Evolutionary conservation across 306 rosid genomes (phyloP), one percentile per base, ranked within the genome.

Genomic region (Dalbergia cultrata): DNA sequence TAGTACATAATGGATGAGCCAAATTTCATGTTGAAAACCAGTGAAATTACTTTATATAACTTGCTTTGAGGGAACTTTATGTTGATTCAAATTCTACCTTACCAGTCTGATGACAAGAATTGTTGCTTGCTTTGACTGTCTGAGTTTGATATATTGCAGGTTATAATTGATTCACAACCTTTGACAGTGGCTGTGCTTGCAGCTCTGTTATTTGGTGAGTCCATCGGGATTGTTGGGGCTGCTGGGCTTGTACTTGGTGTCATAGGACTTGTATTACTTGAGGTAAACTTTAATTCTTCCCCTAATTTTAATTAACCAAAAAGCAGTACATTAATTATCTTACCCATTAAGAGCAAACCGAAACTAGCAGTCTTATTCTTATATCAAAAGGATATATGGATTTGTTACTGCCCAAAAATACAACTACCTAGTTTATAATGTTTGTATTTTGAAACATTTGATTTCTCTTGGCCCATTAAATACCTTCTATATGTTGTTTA

Each of bases 131-230:
- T 57, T 73, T 79, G 76, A 68, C 74, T 43, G 5, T 22, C 37
- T 67, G 37, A 35, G 8, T 9, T 53, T 60, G 12, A 58, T 65
- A 11, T 67, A 54, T 78, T 80, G 82, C 95, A 95, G 99, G 97
- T 95, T 81, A 93, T 95, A 78, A 92, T 95, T 80, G 99, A 95
- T 70, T 95, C 99, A 41, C 99, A 95, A 79, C 97, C 99, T 74
- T 89, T 95, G 87, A 92, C 99, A 3, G 99, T 95, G 69, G 99
- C 99, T 26, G 78, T 95, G 63, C 95, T 95, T 78, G 97, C 97
- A 5, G 90, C 97, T 68, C 83, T 91, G 79, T 86, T 95, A 67
- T 95, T 91, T 82, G 97, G 97, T 3, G 99, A 95, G 87, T 91
- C 99, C 86, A 92, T 95, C 35, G 90, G 92, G 33, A 54, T 91